Base-by-base conservation (phyloP, 1,139 yeast genomes). In the Geotrichum histeridarum region DNA sequence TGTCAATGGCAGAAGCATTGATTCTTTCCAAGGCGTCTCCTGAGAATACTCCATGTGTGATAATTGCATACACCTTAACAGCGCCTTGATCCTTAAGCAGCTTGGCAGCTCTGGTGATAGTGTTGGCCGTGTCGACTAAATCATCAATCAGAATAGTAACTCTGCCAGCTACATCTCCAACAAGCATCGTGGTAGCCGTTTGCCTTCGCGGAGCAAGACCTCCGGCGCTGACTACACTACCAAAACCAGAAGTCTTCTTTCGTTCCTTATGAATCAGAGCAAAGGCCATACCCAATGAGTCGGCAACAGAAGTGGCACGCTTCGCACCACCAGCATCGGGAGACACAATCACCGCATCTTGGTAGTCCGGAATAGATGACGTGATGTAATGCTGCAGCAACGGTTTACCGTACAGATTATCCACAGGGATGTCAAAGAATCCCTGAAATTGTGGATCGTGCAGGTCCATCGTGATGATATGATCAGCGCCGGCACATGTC, bases 251-350 rank as follows among this genome's bases (percentile, higher is more conserved):
- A 9, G 75, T 76, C 48, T 83, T 81, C 59, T 96, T 77, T 67
- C 96, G 79, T 68, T 93, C 99, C 71, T 94, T 94, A 73, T 93
- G 98, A 62, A 93, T 90, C 68, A 93, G 77, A 0, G 99, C 99
- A 75, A 94, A 91, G 37, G 91, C 80, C 74, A 94, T 81, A 17
- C 90, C 93, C 58, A 94, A 73, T 0, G 86, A 80, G 71, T 93
- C 99, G 1, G 99, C 99, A 59, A 93, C 80, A 1, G 93, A 84
- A 1, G 96, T 87, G 36, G 99, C 98, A 60, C 98, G 76, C 69
- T 93, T 93, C 50, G 98, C 98, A 59, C 98, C 99, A 66, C 98
- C 98, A 48, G 96, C 91, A 71, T 91, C 97, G 0, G 97, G 97
- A 0, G 96, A 87, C 32, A 91, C 96, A 62, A 91, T 82, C 9